Conservation (phyloP, 441 rosid species). For the Brassica balearica region DNA sequence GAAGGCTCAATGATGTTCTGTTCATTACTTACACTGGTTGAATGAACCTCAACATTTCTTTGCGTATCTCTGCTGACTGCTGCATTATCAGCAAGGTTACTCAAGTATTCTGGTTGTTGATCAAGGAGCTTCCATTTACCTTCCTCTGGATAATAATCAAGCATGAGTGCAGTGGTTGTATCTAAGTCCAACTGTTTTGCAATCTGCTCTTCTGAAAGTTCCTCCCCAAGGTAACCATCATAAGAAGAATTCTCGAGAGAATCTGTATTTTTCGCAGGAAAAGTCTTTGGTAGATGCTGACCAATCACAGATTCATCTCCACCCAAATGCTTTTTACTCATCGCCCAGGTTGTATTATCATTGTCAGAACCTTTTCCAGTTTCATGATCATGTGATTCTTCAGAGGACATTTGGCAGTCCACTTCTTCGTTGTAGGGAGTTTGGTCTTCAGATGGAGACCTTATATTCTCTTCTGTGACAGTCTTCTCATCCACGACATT, state of each 20-base stretch:
- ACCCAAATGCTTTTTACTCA: conserved; percentile 45
- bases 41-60: conserved; percentile 38
- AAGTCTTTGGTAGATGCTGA: conserved; percentile 49
- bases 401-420: conserved; percentile 43
- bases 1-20: conserved; percentile 71
- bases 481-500: conserved; percentile 24
- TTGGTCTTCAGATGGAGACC: conserved; percentile 34
- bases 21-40: conserved; percentile 45
- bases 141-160: conserved; percentile 94
- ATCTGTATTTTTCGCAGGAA: conserved; percentile 47
- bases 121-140: conserved; percentile 94
- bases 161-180: conserved; percentile 73
- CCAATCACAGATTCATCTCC: conserved; percentile 49
- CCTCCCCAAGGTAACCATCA: conserved; percentile 49
- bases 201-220: conserved; percentile 59
- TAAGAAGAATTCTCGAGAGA: conserved; percentile 45
- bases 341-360: conserved; percentile 11
- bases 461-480: conserved; percentile 18
- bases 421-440: conserved; percentile 38
- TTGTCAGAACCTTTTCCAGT: conserved; percentile 15
- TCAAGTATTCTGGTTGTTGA: conserved; percentile 60
- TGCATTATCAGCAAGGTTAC: conserved; percentile 47
- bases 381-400: conserved; percentile 29
- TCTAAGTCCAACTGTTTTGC: conserved; percentile 70
- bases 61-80: conserved; percentile 39